Percentiles rank a stretch among this genome's conserved stretches.
These are phyloP conservation scores for Diaporthe citrichinensis DNA, from an alignment of 2,329 filamentous ascomycete species.

Conservation along the genomic window DNA sequence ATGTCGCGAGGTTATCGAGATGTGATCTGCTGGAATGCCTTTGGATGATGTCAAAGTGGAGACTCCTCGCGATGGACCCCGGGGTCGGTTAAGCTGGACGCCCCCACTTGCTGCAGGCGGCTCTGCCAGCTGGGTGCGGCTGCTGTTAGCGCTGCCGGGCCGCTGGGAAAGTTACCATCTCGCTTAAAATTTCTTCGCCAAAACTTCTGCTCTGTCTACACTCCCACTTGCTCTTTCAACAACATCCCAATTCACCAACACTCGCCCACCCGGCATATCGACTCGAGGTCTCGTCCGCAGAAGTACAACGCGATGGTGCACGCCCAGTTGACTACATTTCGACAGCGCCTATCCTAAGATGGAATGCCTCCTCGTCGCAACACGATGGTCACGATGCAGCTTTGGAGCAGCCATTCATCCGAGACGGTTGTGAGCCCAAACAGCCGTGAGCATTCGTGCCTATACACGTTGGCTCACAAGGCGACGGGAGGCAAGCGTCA, in stretches of 20 bases:
- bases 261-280: background rate
- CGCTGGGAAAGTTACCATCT: background rate
- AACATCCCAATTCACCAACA: background rate
- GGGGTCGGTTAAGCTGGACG: background rate
- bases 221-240: background rate
- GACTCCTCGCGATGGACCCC: background rate
- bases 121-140: conserved; percentile 27
- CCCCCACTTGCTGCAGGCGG: background rate
- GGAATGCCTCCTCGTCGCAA: too few relatives aligned
- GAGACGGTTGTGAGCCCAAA: background rate
- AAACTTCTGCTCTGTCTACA: background rate
- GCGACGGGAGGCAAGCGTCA: background rate
- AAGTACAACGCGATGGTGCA: background rate
- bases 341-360: background rate
- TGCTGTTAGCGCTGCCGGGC: conserved; percentile 14
- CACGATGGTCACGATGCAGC: background rate
- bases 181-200: conserved; percentile 34
- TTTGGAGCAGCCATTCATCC: background rate
- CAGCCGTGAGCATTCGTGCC: background rate
- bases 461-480: too few relatives aligned
- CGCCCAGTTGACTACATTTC: background rate
- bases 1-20: background rate
- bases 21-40: background rate
- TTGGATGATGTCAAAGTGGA: conserved; percentile 41
- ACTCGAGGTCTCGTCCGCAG: background rate